Evolutionary conservation across 2,329 filamentous ascomycete species (phyloP), one percentile per base, ranked within the genome.

Genomic region (Drechslerella dactyloides): DNA sequence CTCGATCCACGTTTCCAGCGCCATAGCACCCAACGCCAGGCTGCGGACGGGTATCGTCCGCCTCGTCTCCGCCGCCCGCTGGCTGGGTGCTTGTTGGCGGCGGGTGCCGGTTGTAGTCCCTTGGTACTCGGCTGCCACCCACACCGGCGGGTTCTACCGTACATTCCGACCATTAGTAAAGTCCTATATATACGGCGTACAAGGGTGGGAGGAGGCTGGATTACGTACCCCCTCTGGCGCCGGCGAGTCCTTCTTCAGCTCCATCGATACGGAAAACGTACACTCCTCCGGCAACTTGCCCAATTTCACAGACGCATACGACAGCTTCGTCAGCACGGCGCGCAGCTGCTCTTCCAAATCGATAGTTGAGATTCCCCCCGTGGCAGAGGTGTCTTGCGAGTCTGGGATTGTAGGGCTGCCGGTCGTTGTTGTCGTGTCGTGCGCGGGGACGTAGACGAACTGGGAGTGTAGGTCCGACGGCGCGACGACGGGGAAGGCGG

Each of bases 221-320:
- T n/a, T 19, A 80, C 84, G 77, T 78, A 87, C 85, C 60, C 83
- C 83, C 73, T 87, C 85, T 0, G 86, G 87, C 8, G 85, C 82
- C 10, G 83, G 79, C 0, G 82, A 83, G 44, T 87, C 83, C 21
- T 89, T 85, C 42, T 85, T 85, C 74, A 93, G 78, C 79, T 93
- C 90, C 44, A 93, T 84, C 0, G 87, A 88, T n/a, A 93, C 79
- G 0, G 89, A 90, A 78, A 90, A 93, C 0, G 88, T 89, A 78
- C 89, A 91, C 1, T 84, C 84, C 1, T 82, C 79, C 0, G 89
- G 89, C 21, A 92, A 78, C 0, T 83, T 79, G 0, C 79, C 80
- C 73, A 91, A 82, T 62, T 81, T 83, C 70, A 86, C 83, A 7
- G 83, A 85, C 1, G 85, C 83, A 68, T 86, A 84, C 0, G 86